These are phyloP conservation scores for Acmispon strigosus DNA, from an alignment of 306 rosid species.

Conservation along the genomic window DNA sequence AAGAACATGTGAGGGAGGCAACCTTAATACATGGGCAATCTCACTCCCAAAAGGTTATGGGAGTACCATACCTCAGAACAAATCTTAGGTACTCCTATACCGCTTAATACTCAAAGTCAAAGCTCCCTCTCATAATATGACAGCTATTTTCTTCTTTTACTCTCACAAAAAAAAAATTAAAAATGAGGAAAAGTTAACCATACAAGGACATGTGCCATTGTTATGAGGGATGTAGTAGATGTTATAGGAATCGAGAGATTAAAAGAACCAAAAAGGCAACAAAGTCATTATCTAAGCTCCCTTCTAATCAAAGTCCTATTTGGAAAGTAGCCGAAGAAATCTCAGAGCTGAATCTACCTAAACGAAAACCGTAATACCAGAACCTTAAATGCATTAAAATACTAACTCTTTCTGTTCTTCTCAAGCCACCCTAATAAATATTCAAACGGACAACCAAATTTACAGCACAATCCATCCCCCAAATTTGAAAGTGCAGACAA, in stretches of 20 bases:
- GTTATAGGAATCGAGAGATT: no score
- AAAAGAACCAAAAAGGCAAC: neutral
- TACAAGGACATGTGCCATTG: no score
- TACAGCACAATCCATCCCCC: neutral
- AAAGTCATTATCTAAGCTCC: neutral
- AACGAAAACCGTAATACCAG: neutral
- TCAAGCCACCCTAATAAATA: neutral
- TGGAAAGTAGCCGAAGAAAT: slow-evolving; percentile 2
- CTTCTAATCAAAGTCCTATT: neutral
- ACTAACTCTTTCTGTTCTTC: neutral
- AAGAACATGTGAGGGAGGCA: neutral
- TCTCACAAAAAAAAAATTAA: no score
- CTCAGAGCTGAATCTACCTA: slow-evolving; percentile 2
- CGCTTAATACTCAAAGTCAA: no score
- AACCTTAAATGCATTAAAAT: neutral
- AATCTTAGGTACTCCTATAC: no score
- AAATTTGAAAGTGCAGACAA: neutral
- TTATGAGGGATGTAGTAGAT: no score
- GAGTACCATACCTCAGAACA: neutral
- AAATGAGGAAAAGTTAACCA: no score
- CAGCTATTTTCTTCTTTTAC: no score
- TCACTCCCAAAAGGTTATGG: neutral
- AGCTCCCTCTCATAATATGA: no score
- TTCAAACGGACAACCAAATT: neutral
- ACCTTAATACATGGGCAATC: neutral